Evolutionary conservation across 192 early-diverging fungal species (phyloP), one percentile per base, ranked within the genome.

Genomic region (Coemansia sp.): DNA sequence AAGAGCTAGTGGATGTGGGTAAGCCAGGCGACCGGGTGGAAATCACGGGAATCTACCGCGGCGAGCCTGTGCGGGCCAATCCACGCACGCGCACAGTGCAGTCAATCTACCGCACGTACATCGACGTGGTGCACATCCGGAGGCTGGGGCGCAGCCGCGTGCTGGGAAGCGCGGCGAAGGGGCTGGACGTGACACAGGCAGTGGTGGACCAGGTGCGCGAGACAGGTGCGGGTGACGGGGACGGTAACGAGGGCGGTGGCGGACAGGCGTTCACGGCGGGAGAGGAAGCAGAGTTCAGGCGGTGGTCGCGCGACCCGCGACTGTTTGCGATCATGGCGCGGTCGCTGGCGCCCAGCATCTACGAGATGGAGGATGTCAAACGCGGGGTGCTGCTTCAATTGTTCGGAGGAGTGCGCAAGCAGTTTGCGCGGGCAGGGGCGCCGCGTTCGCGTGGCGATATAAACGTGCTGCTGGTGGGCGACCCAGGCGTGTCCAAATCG

Each of bases 341-440:
- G 5, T 96, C 94, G 28, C 77, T 98, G 64, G 93, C 95, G 3
- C 97, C 97, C 41, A 93, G 91, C 58, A 96, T 98, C 67, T 96
- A 85, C 62, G 95, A 94, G 68, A 85, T 97, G 81, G 93, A 97
- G 28, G 94, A 97, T 76, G 93, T 97, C n/a, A 98, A 98, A 82
- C 95, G 96, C 73, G 97, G 94, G 4, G 88, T 96, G 27, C 73
- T 98, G 34, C 73, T 98, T 67, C 95, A 97, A 71, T 81, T 98
- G 54, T 97, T 98, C 85, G 97, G 97, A 54, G 97, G 95, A 8
- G 87, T 92, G 23, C 88, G 93, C 78, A 97, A 97, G 83, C 87
- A 86, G 63, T 84, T 88, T 60, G 74, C 71, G 9, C 87, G 82
- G 58, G 84, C 84, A 38, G 91, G 90, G 18, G 83, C 88, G 6